Evolutionary conservation across 176 grass and related monocot species (phyloP), one percentile per base, ranked within the genome.

Genomic region (Cocos nucifera): DNA sequence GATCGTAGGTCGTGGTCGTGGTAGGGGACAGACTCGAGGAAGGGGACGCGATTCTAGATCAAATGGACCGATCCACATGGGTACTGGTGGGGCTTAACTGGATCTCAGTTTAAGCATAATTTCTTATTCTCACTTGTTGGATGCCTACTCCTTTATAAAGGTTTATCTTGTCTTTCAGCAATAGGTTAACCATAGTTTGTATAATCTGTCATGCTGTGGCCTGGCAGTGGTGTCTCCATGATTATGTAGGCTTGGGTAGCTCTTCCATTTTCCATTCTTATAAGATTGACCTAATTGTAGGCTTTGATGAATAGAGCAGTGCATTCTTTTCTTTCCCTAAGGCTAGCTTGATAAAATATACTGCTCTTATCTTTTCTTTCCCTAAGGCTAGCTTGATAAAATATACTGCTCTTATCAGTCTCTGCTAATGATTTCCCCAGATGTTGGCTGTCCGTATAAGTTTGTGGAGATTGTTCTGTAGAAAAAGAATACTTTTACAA

Each of bases 261-360:
- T 24, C 2, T 62, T 18, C 35, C 35, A 44, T 69, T 70, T 83
- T 73, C 27, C 19, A 5, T 22, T 29, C 27, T 52, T 59, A 59
- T 28, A 73, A 70, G 71, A 76, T 73, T 68, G 72, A 72, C 70
- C 75, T 86, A 90, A 86, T 82, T 84, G 92, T 96, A 96, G 86
- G 72, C 74, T 61, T 79, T 32, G 71, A 69, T 89, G 69, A 56
- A 66, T 84, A 89, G 83, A 88, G 87, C 87, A 96, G 80, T 63
- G 77, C 87, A 90, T 90, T 96, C 75, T 96, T 96, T 96, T 69
- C 64, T 77, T 82, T 79, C 3, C 51, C 51, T 52, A 30, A 17
- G 24, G 35, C 7, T 12, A 44, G 35, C 35, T 44, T 44, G 35
- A 44, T 44, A 44, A 44, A 44, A 44, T 44, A 44, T 44, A 44